Conservation (phyloP, 257 asterid genomes). For the Rubia yunnanensis region DNA sequence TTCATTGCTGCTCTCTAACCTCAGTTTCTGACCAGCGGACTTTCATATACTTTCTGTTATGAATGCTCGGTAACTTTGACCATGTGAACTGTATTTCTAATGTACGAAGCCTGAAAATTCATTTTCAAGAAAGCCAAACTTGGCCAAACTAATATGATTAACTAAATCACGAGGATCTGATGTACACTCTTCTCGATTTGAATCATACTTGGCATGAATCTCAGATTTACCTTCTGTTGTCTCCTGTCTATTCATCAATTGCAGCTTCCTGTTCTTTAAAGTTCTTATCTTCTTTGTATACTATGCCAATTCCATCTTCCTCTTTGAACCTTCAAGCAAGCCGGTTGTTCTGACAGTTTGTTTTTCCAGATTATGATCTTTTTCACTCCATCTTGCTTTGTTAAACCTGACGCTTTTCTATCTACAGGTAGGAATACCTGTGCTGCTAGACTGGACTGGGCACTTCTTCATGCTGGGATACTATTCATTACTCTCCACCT, state of each 20-base stretch:
- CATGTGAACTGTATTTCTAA: not conserved
- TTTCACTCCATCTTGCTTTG: not conserved
- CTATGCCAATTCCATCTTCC: not conserved
- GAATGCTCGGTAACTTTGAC: not conserved
- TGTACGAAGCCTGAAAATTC: not conserved
- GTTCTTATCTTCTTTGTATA: not conserved
- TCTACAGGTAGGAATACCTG: constrained; percentile 73
- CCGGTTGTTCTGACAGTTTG: not conserved
- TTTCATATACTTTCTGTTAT: not conserved
- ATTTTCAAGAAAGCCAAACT: not conserved
- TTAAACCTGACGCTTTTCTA: not conserved
- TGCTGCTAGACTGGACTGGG: constrained; percentile 74
- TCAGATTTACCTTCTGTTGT: not conserved
- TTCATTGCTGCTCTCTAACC: not conserved
- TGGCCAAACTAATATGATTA: not conserved
- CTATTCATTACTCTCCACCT: constrained; percentile 70
- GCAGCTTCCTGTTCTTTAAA: not conserved
- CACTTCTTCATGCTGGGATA: constrained; percentile 84
- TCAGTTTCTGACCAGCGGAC: not conserved
- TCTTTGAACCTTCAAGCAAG: not conserved
- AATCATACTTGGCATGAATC: not conserved
- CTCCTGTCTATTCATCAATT: not conserved
- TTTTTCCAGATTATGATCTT: not conserved
- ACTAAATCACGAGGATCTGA: not conserved
- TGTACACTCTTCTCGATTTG: not conserved